Conservation (phyloP, 2,329 filamentous ascomycete genomes). For the Cytospora piceicola region DNA sequence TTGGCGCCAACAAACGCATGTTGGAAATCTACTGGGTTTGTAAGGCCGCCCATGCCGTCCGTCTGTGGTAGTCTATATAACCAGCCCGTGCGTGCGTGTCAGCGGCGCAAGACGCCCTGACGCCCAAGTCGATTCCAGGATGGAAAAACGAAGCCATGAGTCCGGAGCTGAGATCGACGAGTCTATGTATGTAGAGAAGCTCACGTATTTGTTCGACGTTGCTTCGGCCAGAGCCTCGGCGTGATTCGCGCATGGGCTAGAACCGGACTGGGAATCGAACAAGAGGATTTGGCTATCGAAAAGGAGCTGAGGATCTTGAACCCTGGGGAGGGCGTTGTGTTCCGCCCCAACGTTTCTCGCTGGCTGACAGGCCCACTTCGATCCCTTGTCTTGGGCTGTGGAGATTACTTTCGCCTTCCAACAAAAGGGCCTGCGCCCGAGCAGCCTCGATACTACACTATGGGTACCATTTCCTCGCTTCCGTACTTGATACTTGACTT, state of each 20-base stretch:
- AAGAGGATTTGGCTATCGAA: background rate
- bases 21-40: too few species aligned
- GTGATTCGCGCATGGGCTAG: too few species aligned
- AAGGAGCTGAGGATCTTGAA: background rate
- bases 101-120: too few species aligned
- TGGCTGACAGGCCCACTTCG: background rate
- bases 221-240: too few species aligned
- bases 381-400: background rate
- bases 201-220: background rate
- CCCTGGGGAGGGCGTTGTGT: too few species aligned
- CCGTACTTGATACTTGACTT: background rate
- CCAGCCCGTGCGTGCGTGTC: background rate
- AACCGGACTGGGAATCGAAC: too few species aligned
- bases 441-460: background rate
- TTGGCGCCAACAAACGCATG: background rate
- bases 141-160: background rate
- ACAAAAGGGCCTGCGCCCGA: background rate
- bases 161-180: background rate
- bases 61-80: too few species aligned
- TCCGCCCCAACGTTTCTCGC: background rate
- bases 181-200: too few species aligned
- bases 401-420: background rate
- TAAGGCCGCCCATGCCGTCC: background rate
- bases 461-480: background rate
- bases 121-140: background rate